Evolutionary conservation across 352 stramenopile genomes (phyloP), one percentile per base, ranked within the genome.

Genomic region (Aphanomyces stellatus): DNA sequence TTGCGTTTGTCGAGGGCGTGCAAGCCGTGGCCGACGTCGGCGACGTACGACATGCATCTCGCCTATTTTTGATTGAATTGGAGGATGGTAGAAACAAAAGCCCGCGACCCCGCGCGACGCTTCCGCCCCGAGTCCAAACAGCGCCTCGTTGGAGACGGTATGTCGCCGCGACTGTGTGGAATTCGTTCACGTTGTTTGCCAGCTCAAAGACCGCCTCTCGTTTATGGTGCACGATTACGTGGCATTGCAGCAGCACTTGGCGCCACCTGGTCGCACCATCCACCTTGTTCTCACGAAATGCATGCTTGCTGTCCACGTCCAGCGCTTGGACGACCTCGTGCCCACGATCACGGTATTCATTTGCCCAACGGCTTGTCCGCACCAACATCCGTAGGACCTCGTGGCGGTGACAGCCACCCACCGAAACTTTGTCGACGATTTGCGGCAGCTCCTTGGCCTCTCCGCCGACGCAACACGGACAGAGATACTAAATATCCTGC

Each of bases 401-500:
- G 10, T 40, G 7, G 22, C 46, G n/a, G 22, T 51, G n/a, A 43
- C 35, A 6, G 46, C 24, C 7, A 27, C 30, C 5, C 60, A 59
- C 24, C 60, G 40, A 19, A 41, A 55, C 17, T 67, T 67, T 59
- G 34, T n/a, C 4, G 28, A 19, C 8, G 49, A 17, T n/a, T 27
- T 67, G 34, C 41, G 37, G 2, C 22, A 25, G 17, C 41, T 67
- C 27, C n/a, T 67, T 2, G 60, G 60, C 6, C 31, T 67, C 7
- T 40, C 43, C 8, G 11, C 2, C 7, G 22, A 48, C 27, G 60
- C 40, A 48, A 41, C 43, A 24, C 19, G 28, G 7, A 25, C 48
- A 7, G 60, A 67, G 5, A 57, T 67, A 28, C 33, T 67, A 13
- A 41, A 67, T 6, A 13, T 67, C 11, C 27, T 67, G 8, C 4